Conservation (phyloP, 1,139 yeast species). For the Nakaseomyces glabratus region DNA sequence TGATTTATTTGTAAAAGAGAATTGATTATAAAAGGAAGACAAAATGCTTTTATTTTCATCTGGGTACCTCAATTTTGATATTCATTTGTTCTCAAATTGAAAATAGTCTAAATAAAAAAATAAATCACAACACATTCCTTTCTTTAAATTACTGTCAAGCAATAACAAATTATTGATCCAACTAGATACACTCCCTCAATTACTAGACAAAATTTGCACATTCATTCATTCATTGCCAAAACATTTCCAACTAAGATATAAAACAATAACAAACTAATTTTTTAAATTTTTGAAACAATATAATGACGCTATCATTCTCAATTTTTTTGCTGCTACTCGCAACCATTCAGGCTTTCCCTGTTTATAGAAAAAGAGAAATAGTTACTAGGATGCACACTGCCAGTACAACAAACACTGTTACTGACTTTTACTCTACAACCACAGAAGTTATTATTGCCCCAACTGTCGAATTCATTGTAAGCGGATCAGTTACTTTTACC, state of each 20-base stretch:
- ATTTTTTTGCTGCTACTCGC: constrained; percentile 7
- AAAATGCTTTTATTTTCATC: no score
- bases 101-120: no score
- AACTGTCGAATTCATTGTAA: constrained; percentile 57
- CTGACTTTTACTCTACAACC: constrained; percentile 47
- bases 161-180: no score
- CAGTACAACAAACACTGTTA: constrained; percentile 42
- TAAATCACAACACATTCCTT: no score
- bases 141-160: no score
- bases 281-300: neutral
- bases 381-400: constrained; percentile 60
- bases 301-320: neutral
- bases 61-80: no score
- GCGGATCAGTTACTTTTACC: constrained; percentile 55
- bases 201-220: no score
- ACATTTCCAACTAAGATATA: neutral
- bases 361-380: constrained; percentile 32
- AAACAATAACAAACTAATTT: neutral
- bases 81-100: no score
- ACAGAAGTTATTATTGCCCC: constrained; percentile 56
- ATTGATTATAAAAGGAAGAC: no score
- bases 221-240: neutral
- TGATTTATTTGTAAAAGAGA: no score
- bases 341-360: constrained; percentile 19
- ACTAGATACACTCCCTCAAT: no score